These are phyloP conservation scores for Fusarium torreyae DNA, from an alignment of 2,329 filamentous ascomycete genomes.

Conservation along the genomic window DNA sequence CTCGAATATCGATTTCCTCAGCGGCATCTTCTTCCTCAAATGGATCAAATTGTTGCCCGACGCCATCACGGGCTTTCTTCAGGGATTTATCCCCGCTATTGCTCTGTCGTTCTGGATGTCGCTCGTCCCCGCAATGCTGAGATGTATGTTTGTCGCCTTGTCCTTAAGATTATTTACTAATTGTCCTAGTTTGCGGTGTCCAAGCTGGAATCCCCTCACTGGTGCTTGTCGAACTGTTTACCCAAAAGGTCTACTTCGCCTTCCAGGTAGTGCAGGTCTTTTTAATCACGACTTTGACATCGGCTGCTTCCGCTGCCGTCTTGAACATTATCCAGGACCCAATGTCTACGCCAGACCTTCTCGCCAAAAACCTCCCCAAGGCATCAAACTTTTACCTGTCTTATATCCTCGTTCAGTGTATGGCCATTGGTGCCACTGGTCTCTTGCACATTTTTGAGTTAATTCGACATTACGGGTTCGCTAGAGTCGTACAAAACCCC, in stretches of 20 bases:
- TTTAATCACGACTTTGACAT: slow-evolving; percentile 85
- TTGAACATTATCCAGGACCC: slow-evolving; percentile 76
- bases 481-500: slow-evolving; percentile 82
- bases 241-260: slow-evolving; percentile 91
- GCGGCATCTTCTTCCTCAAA: slow-evolving; percentile 76
- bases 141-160: slow-evolving; percentile 57
- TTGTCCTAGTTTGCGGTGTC: slow-evolving; percentile 76
- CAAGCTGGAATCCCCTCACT: slow-evolving; percentile 84
- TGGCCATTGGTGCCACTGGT: slow-evolving; percentile 82
- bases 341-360: slow-evolving; percentile 70
- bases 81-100: slow-evolving; percentile 86
- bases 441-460: slow-evolving; percentile 81
- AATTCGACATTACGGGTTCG: slow-evolving; percentile 69
- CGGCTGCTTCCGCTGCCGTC: slow-evolving; percentile 81
- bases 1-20: slow-evolving; percentile 84
- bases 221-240: slow-evolving; percentile 87
- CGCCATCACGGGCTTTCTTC: slow-evolving; percentile 84
- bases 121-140: slow-evolving; percentile 85
- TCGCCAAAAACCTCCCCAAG: slow-evolving; percentile 82
- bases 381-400: slow-evolving; percentile 94
- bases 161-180: slow-evolving; percentile 18
- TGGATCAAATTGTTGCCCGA: slow-evolving; percentile 81
- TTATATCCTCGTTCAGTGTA: slow-evolving; percentile 93
- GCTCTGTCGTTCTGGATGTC: slow-evolving; percentile 88
- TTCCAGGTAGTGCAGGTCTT: slow-evolving; percentile 96